phyloP scores from a whole-genome alignment of 2,329 filamentous ascomycete species.

The Helotiales sp. region DNA sequence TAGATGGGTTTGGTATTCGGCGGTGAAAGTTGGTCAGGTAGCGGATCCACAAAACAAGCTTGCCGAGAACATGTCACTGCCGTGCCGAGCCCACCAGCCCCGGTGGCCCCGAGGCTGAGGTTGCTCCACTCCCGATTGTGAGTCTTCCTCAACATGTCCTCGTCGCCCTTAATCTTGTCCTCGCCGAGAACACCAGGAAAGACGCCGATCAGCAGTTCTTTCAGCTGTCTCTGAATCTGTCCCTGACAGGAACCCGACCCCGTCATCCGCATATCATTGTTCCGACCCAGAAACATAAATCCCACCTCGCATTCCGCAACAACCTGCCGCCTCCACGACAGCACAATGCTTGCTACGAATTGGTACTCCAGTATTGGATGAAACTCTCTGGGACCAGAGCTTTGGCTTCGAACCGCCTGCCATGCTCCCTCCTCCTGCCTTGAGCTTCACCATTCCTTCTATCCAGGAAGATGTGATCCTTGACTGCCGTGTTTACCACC shows the following conservation, averaged over 20 bases:
- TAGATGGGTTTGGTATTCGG: too few relatives aligned
- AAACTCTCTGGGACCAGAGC: slow-evolving; percentile 23
- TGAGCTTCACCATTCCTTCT: slow-evolving; percentile 81
- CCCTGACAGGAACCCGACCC: neutral
- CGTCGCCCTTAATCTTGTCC: too few relatives aligned
- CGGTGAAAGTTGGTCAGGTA: neutral
- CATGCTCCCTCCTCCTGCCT: slow-evolving; percentile 61
- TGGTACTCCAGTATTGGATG: slow-evolving; percentile 26
- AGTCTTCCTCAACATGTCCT: neutral
- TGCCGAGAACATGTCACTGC: neutral
- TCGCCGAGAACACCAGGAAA: neutral
- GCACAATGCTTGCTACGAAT: slow-evolving; percentile 20
- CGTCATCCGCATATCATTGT: neutral
- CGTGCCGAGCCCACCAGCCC: neutral
- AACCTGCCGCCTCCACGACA: neutral
- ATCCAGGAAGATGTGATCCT: slow-evolving; percentile 77
- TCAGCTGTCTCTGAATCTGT: neutral
- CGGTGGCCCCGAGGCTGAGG: too few relatives aligned
- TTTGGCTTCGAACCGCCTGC: slow-evolving; percentile 26
- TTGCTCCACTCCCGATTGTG: neutral
- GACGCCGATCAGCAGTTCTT: neutral
- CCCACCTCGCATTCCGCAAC: neutral
- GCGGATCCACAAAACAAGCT: neutral
- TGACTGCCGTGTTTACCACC: slow-evolving; percentile 84
- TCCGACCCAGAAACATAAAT: neutral